Conservation (phyloP, 2,329 filamentous ascomycete species). For the Ophidiomyces ophidiicola region DNA sequence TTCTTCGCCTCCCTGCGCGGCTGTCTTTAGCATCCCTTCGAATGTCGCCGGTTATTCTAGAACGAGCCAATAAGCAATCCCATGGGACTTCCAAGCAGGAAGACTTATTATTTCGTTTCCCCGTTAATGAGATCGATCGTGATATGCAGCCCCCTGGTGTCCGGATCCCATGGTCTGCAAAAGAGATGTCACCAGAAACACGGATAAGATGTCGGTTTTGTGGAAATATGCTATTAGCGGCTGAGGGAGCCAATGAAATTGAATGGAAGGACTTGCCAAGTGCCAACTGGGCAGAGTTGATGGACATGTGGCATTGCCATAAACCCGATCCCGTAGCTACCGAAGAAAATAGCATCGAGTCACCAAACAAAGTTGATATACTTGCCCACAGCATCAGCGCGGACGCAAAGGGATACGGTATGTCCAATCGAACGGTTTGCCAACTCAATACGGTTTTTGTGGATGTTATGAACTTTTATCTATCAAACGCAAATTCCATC, state of each 20-base stretch:
- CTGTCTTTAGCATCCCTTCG: conserved; percentile 22
- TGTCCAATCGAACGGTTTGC: conserved; percentile 59
- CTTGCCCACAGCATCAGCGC: conserved; percentile 39
- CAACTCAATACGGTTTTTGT: conserved; percentile 60
- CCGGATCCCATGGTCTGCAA: conserved; percentile 30
- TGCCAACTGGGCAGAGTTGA: conserved; percentile 99
- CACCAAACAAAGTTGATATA: conserved; percentile 17
- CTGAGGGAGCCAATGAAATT: conserved; percentile 17
- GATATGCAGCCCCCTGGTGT: conserved; percentile 17
- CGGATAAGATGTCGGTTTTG: conserved; percentile 31
- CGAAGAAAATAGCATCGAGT: conserved; percentile 17
- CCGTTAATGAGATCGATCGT: conserved; percentile 33
- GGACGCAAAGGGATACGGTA: conserved; percentile 64
- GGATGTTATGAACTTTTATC: conserved; percentile 64
- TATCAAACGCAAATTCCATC: conserved; percentile 55
- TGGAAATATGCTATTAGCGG: conserved; percentile 21
- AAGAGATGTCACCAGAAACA: conserved; percentile 25
- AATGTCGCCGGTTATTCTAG: conserved; percentile 15
- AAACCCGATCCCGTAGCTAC: conserved; percentile 52
- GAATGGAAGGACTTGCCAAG: conserved; percentile 88
- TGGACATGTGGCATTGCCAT: conserved; percentile 99
- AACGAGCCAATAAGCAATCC: neutral
- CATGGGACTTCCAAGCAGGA: neutral
- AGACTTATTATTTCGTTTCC: conserved; percentile 44
- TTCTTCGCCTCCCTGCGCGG: conserved; percentile 39